Percentiles rank a stretch among this genome's conserved stretches.
Conservation (phyloP, 208 protist genomes). For the Leishmania martiniquensis region DNA sequence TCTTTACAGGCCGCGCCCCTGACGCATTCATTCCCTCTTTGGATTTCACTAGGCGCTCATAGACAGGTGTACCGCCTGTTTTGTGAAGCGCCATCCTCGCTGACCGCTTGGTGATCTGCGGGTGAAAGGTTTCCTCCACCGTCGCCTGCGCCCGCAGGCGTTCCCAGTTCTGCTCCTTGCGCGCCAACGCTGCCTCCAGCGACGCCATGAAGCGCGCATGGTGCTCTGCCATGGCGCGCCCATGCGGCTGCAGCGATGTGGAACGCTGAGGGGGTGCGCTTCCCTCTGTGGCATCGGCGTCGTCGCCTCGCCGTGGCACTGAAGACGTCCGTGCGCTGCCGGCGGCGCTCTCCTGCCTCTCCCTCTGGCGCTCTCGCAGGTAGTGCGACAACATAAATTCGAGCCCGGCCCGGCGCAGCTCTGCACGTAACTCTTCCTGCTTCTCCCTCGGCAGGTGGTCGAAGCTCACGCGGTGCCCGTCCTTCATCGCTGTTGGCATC, state of each 20-base stretch:
- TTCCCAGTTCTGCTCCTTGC: slow-evolving; percentile 28
- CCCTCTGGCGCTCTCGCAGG: slow-evolving; percentile 26
- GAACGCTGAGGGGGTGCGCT: neutral
- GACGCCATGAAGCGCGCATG: slow-evolving; percentile 33
- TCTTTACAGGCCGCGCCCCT: neutral
- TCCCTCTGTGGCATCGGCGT: neutral
- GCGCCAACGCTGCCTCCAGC: slow-evolving; percentile 28
- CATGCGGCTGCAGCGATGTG: neutral
- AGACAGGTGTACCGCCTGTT: slow-evolving; percentile 39
- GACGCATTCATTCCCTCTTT: neutral
- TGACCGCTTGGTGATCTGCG: slow-evolving; percentile 33
- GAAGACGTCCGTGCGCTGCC: neutral
- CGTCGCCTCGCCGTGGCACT: neutral
- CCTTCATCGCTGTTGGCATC: slow-evolving; percentile 52
- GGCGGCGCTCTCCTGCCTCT: slow-evolving; percentile 5
- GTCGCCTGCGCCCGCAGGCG: slow-evolving; percentile 24
- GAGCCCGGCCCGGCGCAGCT: slow-evolving; percentile 32
- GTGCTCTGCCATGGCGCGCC: neutral
- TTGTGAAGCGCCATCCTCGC: slow-evolving; percentile 36
- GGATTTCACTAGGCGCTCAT: slow-evolving; percentile 30
- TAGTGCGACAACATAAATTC: slow-evolving; percentile 45
- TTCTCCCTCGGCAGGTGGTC: slow-evolving; percentile 45
- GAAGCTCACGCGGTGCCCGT: slow-evolving; percentile 52
- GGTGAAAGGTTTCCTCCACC: slow-evolving; percentile 42
- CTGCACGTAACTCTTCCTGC: slow-evolving; percentile 30